Base-by-base conservation (phyloP, 1,139 yeast species). In the Debaryomyces nepalensis region DNA sequence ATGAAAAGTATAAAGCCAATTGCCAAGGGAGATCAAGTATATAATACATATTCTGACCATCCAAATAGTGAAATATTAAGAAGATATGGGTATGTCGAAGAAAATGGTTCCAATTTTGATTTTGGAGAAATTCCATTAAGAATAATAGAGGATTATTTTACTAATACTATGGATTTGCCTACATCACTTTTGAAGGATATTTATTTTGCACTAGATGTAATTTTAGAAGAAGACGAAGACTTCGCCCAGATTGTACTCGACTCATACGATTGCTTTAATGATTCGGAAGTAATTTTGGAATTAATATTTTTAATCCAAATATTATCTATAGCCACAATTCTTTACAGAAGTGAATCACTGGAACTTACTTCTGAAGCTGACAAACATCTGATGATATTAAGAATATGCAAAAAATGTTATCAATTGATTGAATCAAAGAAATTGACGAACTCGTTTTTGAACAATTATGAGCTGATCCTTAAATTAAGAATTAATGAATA, bases 81-180 rank as follows among this genome's bases (percentile, higher is more conserved):
- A 54, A 76, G 96, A 43, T 93, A 91, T 52, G 99, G 99, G 0
- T 93, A 88, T 55, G 95, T 88, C 16, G 97, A 93, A 62, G 63
- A 71, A 45, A 74, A 73, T 9, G 91, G 91, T 0, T 87, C 96
- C 0, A 79, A 77, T 40, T 81, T 71, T 58, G 98, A 93, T 59
- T 85, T 87, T 53, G 97, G 85, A 5, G 98, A 93, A 59, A 57
- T 93, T 2, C 74, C 83, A 1, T 48, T 83, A 36, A 39, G 49
- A 0, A 54, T 57, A 3, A 69, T 85, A 14, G 66, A 66, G 33
- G 52, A 46, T 4, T 66, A 59, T 31, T 73, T 74, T 39, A 47
- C 66, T 1, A 51, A 55, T 0, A 50, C 43, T 33, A 66, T 44
- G 47, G 48, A 53, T 5, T 50, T 61, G 26, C 53, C 59, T 30